Evolutionary conservation across 202 grass and related monocot genomes (phyloP).

Genomic region (Carex arenaria): DNA sequence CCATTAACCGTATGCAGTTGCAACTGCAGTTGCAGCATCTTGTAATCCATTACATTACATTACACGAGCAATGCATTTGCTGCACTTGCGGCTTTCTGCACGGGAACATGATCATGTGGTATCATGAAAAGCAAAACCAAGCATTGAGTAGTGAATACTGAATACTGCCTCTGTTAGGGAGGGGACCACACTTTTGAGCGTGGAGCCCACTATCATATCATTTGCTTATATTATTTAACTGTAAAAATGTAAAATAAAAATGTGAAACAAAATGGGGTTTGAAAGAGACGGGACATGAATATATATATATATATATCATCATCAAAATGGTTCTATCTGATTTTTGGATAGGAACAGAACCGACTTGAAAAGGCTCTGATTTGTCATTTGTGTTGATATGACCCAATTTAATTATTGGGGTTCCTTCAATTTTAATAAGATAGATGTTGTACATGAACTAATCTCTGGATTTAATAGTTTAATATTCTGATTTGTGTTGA

Average conservation of each 20-base stretch:
- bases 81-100: neutral
- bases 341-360: constrained; percentile 4
- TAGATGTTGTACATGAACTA: neutral
- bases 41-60: neutral
- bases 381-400: neutral
- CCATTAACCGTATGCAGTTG: constrained; percentile 13
- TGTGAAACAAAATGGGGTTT: neutral
- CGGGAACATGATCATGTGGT: neutral
- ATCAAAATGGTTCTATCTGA: constrained; percentile 6
- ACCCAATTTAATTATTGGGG: neutral
- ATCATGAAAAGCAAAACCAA: constrained; percentile 4
- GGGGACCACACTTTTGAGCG: neutral
- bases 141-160: neutral
- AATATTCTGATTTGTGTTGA: neutral
- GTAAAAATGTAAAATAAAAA: constrained; percentile 6
- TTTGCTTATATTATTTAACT: neutral
- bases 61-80: constrained; percentile 26
- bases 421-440: neutral
- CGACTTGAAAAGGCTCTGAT: neutral
- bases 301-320: neutral
- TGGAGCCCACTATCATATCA: constrained; percentile 1
- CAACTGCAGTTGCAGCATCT: constrained; percentile 11
- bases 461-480: too few species aligned
- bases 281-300: neutral
- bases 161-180: neutral